Evolutionary conservation across 2,329 filamentous ascomycete genomes (phyloP), one percentile per base, ranked within the genome.

Genomic region (Fusarium miscanthi): DNA sequence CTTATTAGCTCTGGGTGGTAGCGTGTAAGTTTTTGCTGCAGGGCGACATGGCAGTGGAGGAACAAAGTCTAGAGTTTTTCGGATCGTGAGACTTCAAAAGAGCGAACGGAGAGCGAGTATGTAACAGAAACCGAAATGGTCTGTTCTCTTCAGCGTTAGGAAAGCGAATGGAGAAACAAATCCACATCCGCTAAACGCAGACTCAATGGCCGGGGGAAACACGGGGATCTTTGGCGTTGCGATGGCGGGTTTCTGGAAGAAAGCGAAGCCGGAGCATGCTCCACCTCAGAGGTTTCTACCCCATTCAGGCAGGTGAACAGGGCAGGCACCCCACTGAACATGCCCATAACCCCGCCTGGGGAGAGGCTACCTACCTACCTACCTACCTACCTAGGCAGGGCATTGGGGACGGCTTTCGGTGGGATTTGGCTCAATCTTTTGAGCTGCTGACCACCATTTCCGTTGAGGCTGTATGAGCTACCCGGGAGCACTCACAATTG

Each of bases 181-280:
- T 52, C 64, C 64, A 68, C 57, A 43, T 25, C 37, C 43, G 37
- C 57, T 53, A 45, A 62, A 48, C 42, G 23, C 63, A 41, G 33
- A 45, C 51, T 51, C 51, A 62, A 51, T 53, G 61, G 45, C 62
- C 62, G 62, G 68, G 64, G 56, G 27, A 70, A 59, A 67, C 52
- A 66, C 61, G 70, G 69, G 51, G 70, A 59, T 60, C 63, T 60
- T 62, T 66, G 56, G 63, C 63, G 56, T 63, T 69, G 59, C 69
- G 67, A 75, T 69, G 70, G 63, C 60, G 69, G 70, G 72, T 70
- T 74, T 76, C 74, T 75, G 61, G 72, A 76, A 76, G 49, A 72
- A 75, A 75, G 64, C 70, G 72, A 73, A 72, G 62, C 70, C 64
- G 70, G 63, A 62, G 60, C 41, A 33, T 61, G 48, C 63, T 56